phyloP scores from a whole-genome alignment of 306 rosid genomes.

The Rosa multiflora region DNA sequence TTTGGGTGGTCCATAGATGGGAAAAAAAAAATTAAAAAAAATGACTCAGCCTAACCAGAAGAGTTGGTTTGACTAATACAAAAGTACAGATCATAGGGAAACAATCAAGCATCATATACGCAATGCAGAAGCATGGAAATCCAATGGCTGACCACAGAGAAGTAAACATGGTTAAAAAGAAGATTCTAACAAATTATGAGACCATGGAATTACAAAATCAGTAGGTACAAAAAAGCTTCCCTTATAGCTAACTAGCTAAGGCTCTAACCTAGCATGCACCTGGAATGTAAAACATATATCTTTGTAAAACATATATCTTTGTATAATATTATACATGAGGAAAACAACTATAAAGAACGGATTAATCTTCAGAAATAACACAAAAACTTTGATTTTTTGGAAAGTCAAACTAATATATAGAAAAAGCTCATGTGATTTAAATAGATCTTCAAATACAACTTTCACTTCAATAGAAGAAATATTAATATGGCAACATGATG shows the following conservation, averaged over 20 bases:
- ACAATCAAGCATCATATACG: not conserved
- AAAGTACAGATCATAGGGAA: not conserved
- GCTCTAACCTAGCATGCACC: no score
- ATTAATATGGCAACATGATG: not conserved
- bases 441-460: not conserved
- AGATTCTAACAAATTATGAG: not conserved
- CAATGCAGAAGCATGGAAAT: not conserved
- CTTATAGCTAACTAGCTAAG: no score
- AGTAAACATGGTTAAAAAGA: not conserved
- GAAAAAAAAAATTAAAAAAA: no score
- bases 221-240: no score
- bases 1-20: not conserved
- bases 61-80: not conserved
- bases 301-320: no score
- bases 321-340: no score
- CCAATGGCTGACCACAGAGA: not conserved
- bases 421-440: not conserved
- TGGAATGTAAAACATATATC: no score
- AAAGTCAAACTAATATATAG: no score
- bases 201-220: no score
- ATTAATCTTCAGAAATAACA: no score
- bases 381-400: no score
- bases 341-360: no score
- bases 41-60: not conserved
- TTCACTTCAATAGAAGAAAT: not conserved